Conservation (phyloP, 495 filamentous ascomycete genomes). For the Penicillium ucsense region DNA sequence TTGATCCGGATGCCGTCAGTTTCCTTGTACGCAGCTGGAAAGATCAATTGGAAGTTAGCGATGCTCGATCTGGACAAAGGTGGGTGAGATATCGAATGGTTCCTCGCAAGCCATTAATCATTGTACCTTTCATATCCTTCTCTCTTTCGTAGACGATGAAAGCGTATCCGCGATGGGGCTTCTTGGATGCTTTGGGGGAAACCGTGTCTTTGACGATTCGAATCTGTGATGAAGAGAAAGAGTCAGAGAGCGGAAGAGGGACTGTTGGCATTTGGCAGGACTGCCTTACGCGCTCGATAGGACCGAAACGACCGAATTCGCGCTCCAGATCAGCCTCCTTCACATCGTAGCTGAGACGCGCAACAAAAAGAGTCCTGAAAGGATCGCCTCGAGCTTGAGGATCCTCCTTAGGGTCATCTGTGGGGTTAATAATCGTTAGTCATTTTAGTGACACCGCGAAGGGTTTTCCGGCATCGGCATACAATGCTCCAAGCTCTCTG, state of each 20-base stretch:
- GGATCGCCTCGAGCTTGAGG: slow-evolving; percentile 83
- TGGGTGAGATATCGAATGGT: too few relatives aligned
- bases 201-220: slow-evolving; percentile 65
- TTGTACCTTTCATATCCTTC: slow-evolving; percentile 98
- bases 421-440: slow-evolving; percentile 3
- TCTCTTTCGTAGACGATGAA: slow-evolving; percentile 97
- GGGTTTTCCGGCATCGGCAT: slow-evolving; percentile 23
- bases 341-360: slow-evolving; percentile 78
- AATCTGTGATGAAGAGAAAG: slow-evolving; percentile 48
- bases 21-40: slow-evolving; percentile 68
- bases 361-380: slow-evolving; percentile 90
- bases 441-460: background rate
- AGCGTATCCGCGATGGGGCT: slow-evolving; percentile 82
- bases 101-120: background rate
- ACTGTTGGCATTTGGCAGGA: background rate
- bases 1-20: slow-evolving; percentile 89
- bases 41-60: too few relatives aligned
- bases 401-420: slow-evolving; percentile 61
- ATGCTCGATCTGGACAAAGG: too few relatives aligned
- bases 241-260: background rate
- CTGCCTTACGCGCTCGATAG: slow-evolving; percentile 71
- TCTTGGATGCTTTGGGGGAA: slow-evolving; percentile 68
- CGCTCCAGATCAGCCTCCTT: slow-evolving; percentile 84
- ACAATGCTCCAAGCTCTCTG: slow-evolving; percentile 62
- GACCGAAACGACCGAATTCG: slow-evolving; percentile 90